These are phyloP conservation scores for Pneumocystis oryctolagi DNA, from an alignment of 1,139 yeast genomes.

Conservation along the genomic window DNA sequence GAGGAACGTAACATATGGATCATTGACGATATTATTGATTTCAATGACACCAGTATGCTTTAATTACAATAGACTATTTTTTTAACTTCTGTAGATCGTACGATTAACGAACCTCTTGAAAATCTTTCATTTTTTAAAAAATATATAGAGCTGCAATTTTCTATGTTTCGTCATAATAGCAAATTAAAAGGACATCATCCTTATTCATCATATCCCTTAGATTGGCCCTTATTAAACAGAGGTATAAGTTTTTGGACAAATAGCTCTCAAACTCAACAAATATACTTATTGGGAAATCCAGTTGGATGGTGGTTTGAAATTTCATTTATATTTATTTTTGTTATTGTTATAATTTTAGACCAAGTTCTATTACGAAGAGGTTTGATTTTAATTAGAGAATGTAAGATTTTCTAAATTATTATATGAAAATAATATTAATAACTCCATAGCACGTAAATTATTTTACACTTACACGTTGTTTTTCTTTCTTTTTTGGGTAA, in stretches of 20 bases:
- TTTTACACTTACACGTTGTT: slow-evolving; percentile 72
- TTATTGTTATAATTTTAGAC: slow-evolving; percentile 55
- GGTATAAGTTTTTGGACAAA: slow-evolving; percentile 97
- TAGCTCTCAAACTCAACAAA: slow-evolving; percentile 48
- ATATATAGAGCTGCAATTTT: slow-evolving; percentile 75
- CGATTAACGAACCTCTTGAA: slow-evolving; percentile 35
- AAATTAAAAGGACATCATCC: slow-evolving; percentile 81
- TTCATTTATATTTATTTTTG: slow-evolving; percentile 47
- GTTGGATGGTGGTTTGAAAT: slow-evolving; percentile 88
- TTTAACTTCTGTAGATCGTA: background rate
- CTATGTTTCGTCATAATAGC: slow-evolving; percentile 89
- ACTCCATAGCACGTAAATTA: slow-evolving; percentile 43
- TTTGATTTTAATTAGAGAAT: slow-evolving; percentile 31
- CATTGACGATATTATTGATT: slow-evolving; percentile 54
- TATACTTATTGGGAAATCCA: slow-evolving; percentile 78
- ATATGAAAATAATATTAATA: background rate
- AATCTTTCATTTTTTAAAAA: slow-evolving; percentile 60
- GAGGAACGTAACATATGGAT: slow-evolving; percentile 62
- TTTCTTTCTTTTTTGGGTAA: slow-evolving; percentile 72
- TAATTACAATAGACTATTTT: slow-evolving; percentile 22
- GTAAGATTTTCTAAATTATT: slow-evolving; percentile 23
- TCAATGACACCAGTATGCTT: slow-evolving; percentile 46
- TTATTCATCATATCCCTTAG: slow-evolving; percentile 80
- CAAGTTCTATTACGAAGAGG: slow-evolving; percentile 65
- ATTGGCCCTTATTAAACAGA: slow-evolving; percentile 84